These are phyloP conservation scores for Graphilbum fragrans DNA, from an alignment of 2,329 filamentous ascomycete species.

Conservation along the genomic window DNA sequence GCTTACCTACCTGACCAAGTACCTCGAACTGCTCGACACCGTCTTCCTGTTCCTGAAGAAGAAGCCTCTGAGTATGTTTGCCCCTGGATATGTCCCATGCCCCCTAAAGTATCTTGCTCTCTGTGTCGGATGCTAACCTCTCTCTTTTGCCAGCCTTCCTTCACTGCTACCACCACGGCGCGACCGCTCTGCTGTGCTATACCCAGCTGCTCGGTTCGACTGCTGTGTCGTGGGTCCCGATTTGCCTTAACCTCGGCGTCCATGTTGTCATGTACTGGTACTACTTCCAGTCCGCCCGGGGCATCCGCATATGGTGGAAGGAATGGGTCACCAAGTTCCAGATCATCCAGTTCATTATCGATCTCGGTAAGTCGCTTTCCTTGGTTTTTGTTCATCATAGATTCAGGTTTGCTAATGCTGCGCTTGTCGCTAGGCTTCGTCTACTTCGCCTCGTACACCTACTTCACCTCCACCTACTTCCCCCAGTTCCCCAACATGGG, in stretches of 20 bases:
- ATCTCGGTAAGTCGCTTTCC: conserved; percentile 63
- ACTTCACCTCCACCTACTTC: conserved; percentile 90
- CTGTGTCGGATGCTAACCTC: too few species aligned
- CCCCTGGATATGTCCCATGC: not conserved
- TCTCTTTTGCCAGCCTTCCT: conserved; percentile 58
- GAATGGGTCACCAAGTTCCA: conserved; percentile 97
- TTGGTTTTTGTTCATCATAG: not conserved
- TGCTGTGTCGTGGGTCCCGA: conserved; percentile 88
- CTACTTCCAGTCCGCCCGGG: conserved; percentile 98
- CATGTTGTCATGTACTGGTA: conserved; percentile 99
- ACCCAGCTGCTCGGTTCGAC: conserved; percentile 90
- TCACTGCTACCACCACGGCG: conserved; percentile 97
- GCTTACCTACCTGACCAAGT: conserved; percentile 98
- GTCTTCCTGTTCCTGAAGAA: conserved; percentile 98
- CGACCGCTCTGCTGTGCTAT: conserved; percentile 94
- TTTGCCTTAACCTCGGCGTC: conserved; percentile 82
- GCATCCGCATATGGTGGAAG: conserved; percentile 98
- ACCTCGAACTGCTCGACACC: conserved; percentile 88
- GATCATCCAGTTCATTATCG: conserved; percentile 94
- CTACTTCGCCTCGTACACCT: conserved; percentile 98
- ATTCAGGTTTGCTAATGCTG: too few species aligned
- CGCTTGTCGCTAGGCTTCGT: conserved; percentile 57
- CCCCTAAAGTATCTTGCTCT: too few species aligned
- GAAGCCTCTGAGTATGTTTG: conserved; percentile 73
- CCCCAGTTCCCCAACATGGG: conserved; percentile 71